Evolutionary conservation across 2,329 filamentous ascomycete genomes (phyloP).

Genomic region (Curvularia spicifera): DNA sequence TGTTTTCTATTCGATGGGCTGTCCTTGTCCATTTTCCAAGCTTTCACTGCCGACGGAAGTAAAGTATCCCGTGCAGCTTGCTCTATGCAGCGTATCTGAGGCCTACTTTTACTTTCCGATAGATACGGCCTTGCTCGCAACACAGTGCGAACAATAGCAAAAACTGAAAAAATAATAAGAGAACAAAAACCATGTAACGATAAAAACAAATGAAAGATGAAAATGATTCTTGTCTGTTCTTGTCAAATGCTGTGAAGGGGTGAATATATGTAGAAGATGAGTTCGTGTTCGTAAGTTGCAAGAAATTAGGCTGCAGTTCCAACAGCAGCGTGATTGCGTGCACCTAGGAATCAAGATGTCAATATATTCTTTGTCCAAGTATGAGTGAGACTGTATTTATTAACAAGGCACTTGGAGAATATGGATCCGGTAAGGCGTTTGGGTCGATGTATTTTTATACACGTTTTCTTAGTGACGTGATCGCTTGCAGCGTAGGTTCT

Average conservation of each 20-base stretch:
- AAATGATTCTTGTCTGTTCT: neutral
- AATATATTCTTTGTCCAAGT: neutral
- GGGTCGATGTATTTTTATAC: neutral
- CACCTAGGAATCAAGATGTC: neutral
- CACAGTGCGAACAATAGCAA: neutral
- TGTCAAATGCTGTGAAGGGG: neutral
- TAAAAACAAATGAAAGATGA: constrained; percentile 19
- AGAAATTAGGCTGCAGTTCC: neutral
- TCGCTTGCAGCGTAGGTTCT: constrained; percentile 3
- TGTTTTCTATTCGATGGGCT: constrained; percentile 5
- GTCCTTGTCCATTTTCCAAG: neutral
- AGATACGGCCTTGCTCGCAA: constrained; percentile 6
- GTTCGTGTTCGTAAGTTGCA: neutral
- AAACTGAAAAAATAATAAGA: constrained; percentile 10
- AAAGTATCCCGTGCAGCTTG: neutral
- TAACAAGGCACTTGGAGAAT: too few relatives aligned
- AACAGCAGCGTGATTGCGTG: neutral
- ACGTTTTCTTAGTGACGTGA: neutral
- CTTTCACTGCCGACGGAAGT: neutral
- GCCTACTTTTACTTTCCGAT: constrained; percentile 15
- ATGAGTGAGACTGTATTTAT: neutral
- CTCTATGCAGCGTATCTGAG: constrained; percentile 4
- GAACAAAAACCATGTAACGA: constrained; percentile 24
- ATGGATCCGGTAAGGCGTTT: neutral
- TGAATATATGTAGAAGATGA: neutral